Evolutionary conservation across 768 basidiomycete genomes (phyloP).

Genomic region (Phlegmacium glaucopus): DNA sequence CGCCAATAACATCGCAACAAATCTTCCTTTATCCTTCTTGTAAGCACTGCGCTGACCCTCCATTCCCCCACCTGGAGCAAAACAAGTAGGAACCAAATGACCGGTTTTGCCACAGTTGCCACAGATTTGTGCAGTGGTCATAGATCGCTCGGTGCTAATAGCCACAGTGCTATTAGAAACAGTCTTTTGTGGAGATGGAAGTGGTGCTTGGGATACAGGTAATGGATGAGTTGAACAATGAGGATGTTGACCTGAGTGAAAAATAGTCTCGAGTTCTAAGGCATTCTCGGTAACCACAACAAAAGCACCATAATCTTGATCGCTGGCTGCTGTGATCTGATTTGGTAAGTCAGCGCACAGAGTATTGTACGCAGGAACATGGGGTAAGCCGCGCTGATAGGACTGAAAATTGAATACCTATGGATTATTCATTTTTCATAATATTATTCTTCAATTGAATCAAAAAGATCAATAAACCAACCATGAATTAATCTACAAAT

Average conservation of each 20-base stretch:
- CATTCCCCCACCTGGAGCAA: background rate
- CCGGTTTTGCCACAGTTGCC: background rate
- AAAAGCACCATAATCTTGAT: background rate
- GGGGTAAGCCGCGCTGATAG: background rate
- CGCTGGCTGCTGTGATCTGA: background rate
- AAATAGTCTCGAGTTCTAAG: background rate
- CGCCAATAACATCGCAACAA: background rate
- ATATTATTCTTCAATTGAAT: too few species aligned
- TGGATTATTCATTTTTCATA: too few species aligned
- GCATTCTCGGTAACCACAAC: background rate
- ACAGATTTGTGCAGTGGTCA: background rate
- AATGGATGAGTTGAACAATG: too few species aligned
- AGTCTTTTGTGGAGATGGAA: too few species aligned
- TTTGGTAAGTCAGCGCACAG: background rate
- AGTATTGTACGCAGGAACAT: background rate
- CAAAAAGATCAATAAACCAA: too few species aligned
- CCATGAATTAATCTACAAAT: too few species aligned
- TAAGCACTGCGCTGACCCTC: background rate
- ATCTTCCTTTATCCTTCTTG: background rate
- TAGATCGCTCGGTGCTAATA: background rate
- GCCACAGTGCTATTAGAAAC: background rate
- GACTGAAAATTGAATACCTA: too few species aligned
- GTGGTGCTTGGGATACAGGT: background rate
- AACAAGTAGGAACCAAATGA: background rate
- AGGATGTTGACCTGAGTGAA: background rate